These are phyloP conservation scores for Didymella keratinophila DNA, from an alignment of 2,329 filamentous ascomycete species.

Conservation along the genomic window DNA sequence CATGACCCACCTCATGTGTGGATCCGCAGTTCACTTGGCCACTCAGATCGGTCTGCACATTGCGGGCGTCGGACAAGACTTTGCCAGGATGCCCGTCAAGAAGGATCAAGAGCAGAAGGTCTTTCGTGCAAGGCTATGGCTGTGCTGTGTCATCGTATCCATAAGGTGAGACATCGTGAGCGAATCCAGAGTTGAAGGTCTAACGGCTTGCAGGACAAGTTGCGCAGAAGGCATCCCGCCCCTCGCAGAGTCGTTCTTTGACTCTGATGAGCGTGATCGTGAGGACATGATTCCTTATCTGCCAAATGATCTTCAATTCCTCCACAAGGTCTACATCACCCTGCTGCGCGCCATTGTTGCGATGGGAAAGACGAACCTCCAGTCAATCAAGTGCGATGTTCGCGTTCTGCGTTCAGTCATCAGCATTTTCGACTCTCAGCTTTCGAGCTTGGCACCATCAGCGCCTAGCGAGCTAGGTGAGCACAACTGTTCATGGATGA, in stretches of 20 bases:
- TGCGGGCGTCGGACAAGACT: constrained; percentile 51
- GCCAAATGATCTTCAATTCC: constrained; percentile 42
- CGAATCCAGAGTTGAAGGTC: not conserved
- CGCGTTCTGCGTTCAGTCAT: constrained; percentile 46
- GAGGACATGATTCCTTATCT: constrained; percentile 46
- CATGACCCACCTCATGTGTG: constrained; percentile 51
- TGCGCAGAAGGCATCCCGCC: constrained; percentile 48
- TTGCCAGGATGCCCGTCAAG: constrained; percentile 48
- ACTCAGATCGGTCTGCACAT: constrained; percentile 54
- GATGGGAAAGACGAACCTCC: constrained; percentile 46
- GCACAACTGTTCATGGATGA: constrained; percentile 5
- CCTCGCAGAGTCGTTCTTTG: constrained; percentile 46
- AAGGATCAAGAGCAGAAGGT: constrained; percentile 47
- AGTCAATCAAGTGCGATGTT: constrained; percentile 41
- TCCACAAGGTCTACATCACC: constrained; percentile 46
- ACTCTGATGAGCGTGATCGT: constrained; percentile 43
- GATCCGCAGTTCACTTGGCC: constrained; percentile 52
- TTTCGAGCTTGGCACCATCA: constrained; percentile 39
- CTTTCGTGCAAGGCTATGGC: constrained; percentile 49
- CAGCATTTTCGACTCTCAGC: constrained; percentile 48
- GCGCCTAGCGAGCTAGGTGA: constrained; percentile 45
- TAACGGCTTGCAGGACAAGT: constrained; percentile 38
- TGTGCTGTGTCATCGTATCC: constrained; percentile 49
- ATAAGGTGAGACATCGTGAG: constrained; percentile 37
- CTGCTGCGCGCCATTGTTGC: constrained; percentile 45